phyloP scores from a whole-genome alignment of 768 basidiomycete genomes.

The Gyrodon lividus region DNA sequence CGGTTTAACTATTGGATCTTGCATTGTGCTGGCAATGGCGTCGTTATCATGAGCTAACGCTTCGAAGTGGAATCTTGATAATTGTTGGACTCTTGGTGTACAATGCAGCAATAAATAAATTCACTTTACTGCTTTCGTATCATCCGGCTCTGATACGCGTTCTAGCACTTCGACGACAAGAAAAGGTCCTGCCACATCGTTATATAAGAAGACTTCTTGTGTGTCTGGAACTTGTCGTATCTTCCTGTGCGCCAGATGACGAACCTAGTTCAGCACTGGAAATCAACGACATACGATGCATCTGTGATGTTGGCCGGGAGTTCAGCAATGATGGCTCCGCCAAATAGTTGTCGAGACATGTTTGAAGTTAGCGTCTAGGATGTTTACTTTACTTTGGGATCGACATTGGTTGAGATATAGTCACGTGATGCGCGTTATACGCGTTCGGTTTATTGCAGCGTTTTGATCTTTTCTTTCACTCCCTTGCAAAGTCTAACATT shows the following conservation, averaged over 20 bases:
- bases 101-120: slow-evolving; percentile 9
- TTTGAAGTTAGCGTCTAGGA: background rate
- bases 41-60: slow-evolving; percentile 90
- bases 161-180: slow-evolving; percentile 84
- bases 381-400: too few species aligned
- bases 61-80: slow-evolving; percentile 81
- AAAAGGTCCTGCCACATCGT: slow-evolving; percentile 57
- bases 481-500: slow-evolving; percentile 8
- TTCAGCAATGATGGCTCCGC: slow-evolving; percentile 73
- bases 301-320: slow-evolving; percentile 66
- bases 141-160: slow-evolving; percentile 57
- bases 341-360: slow-evolving; percentile 58
- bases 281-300: slow-evolving; percentile 68
- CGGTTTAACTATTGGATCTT: slow-evolving; percentile 37
- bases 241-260: slow-evolving; percentile 36
- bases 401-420: background rate
- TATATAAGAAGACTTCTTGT: slow-evolving; percentile 89
- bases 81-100: slow-evolving; percentile 5
- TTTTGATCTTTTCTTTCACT: background rate
- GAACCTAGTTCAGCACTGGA: background rate
- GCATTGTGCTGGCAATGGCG: slow-evolving; percentile 52
- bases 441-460: background rate
- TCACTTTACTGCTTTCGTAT: slow-evolving; percentile 70
- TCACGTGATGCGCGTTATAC: slow-evolving; percentile 25
- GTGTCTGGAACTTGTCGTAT: slow-evolving; percentile 89